Evolutionary conservation across 495 filamentous ascomycete species (phyloP).

Genomic region (Recurvomyces mirabilis): DNA sequence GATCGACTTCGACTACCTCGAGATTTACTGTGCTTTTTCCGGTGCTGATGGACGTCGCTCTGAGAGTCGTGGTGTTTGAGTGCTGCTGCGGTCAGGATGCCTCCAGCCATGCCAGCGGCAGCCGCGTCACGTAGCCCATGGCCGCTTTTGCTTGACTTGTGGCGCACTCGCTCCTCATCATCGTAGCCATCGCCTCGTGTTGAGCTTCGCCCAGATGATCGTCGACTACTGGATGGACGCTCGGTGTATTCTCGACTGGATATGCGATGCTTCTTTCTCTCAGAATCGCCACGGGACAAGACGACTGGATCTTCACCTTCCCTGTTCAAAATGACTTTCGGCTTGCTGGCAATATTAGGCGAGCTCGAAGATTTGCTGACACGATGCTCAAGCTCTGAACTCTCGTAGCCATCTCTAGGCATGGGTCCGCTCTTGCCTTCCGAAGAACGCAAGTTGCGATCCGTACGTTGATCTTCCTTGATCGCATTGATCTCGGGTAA

Average conservation of each 20-base stretch:
- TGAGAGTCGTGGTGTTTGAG: slow-evolving; percentile 55
- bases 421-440: slow-evolving; percentile 33
- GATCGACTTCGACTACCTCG: slow-evolving; percentile 44
- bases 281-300: slow-evolving; percentile 42
- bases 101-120: slow-evolving; percentile 44
- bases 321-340: slow-evolving; percentile 53
- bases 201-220: slow-evolving; percentile 15
- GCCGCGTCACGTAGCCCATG: slow-evolving; percentile 39
- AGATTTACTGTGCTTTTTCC: slow-evolving; percentile 34
- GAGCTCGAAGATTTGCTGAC: slow-evolving; percentile 60
- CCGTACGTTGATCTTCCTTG: slow-evolving; percentile 72
- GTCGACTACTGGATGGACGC: slow-evolving; percentile 22
- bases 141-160: slow-evolving; percentile 49
- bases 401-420: slow-evolving; percentile 13
- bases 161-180: slow-evolving; percentile 40
- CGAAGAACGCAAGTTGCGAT: slow-evolving; percentile 46
- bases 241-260: slow-evolving; percentile 35
- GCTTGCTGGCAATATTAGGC: slow-evolving; percentile 52
- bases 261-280: slow-evolving; percentile 38
- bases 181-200: slow-evolving; percentile 8
- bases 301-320: slow-evolving; percentile 47
- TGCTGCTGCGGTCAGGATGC: slow-evolving; percentile 51
- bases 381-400: slow-evolving; percentile 45
- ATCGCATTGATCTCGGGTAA: slow-evolving; percentile 83
- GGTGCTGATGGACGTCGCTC: slow-evolving; percentile 43